Conservation (phyloP, 129 eudicot genomes). For the Sambucus nigra region DNA sequence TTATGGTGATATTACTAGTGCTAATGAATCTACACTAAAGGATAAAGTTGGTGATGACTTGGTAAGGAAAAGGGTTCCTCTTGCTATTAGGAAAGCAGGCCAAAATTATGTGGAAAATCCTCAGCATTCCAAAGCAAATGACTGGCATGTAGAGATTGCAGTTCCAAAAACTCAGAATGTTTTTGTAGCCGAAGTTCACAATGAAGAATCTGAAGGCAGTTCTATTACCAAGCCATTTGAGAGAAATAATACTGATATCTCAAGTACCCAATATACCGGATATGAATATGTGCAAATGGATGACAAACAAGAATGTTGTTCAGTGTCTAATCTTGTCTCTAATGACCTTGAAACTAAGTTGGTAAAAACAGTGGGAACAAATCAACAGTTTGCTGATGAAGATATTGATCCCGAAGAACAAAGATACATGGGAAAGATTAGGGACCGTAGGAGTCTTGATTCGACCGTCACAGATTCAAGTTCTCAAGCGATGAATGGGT, state of each 20-base stretch:
- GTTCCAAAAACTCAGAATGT: constrained; percentile 50
- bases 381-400: constrained; percentile 31
- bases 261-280: constrained; percentile 45
- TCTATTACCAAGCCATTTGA: constrained; percentile 54
- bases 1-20: constrained; percentile 47
- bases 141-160: constrained; percentile 74
- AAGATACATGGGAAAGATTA: constrained; percentile 33
- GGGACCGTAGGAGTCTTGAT: constrained; percentile 67
- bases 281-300: constrained; percentile 60
- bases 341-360: constrained; percentile 27
- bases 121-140: constrained; percentile 32
- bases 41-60: constrained; percentile 23
- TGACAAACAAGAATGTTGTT: constrained; percentile 70
- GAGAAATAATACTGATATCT: constrained; percentile 38
- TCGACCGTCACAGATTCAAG: constrained; percentile 68
- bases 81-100: constrained; percentile 43
- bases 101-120: constrained; percentile 38
- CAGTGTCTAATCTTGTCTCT: constrained; percentile 35
- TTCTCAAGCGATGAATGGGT: constrained; percentile 29
- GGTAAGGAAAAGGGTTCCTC: constrained; percentile 48
- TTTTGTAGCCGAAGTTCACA: constrained; percentile 30
- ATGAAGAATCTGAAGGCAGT: constrained; percentile 85
- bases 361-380: constrained; percentile 28
- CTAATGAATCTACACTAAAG: constrained; percentile 37
- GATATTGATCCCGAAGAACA: constrained; percentile 49